Percentiles rank a stretch among this genome's conserved stretches.
These are phyloP conservation scores for Tricholoma bakamatsutake DNA, from an alignment of 768 basidiomycete genomes.

Conservation along the genomic window DNA sequence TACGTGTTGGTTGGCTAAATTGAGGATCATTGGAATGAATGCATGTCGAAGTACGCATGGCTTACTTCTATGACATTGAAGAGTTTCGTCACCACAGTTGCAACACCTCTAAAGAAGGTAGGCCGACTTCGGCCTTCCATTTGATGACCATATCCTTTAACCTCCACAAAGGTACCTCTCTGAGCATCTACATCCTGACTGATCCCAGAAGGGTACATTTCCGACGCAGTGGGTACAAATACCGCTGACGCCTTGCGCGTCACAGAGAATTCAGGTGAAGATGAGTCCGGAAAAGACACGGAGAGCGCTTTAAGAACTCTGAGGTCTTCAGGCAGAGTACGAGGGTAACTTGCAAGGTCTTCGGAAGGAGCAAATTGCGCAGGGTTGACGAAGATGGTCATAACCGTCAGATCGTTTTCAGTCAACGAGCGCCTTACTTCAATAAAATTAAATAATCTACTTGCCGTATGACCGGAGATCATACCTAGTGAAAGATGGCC, in stretches of 20 bases:
- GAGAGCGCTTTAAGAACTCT: conserved; percentile 43
- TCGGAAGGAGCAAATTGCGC: conserved; percentile 96
- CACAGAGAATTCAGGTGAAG: conserved; percentile 7
- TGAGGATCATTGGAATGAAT: neutral
- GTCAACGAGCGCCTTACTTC: conserved; percentile 72
- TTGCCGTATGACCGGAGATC: conserved; percentile 14
- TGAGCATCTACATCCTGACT: conserved; percentile 68
- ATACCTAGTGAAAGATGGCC: conserved; percentile 89
- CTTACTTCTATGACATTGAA: conserved; percentile 87
- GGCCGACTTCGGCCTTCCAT: conserved; percentile 91
- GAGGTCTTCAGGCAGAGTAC: conserved; percentile 76
- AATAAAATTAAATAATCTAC: neutral
- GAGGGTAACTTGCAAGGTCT: conserved; percentile 87
- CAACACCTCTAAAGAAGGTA: conserved; percentile 91
- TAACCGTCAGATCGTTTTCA: conserved; percentile 79
- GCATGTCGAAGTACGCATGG: neutral
- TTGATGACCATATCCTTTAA: conserved; percentile 85
- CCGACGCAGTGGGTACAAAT: conserved; percentile 71
- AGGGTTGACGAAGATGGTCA: conserved; percentile 98
- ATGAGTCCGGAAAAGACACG: conserved; percentile 16
- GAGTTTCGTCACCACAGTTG: conserved; percentile 91
- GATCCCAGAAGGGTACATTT: conserved; percentile 95
- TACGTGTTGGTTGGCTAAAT: conserved; percentile 84
- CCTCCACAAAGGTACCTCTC: conserved; percentile 86
- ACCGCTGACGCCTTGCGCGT: conserved; percentile 55